phyloP scores from a whole-genome alignment of 2,329 filamentous ascomycete genomes.

The Raffaelea albimanens region DNA sequence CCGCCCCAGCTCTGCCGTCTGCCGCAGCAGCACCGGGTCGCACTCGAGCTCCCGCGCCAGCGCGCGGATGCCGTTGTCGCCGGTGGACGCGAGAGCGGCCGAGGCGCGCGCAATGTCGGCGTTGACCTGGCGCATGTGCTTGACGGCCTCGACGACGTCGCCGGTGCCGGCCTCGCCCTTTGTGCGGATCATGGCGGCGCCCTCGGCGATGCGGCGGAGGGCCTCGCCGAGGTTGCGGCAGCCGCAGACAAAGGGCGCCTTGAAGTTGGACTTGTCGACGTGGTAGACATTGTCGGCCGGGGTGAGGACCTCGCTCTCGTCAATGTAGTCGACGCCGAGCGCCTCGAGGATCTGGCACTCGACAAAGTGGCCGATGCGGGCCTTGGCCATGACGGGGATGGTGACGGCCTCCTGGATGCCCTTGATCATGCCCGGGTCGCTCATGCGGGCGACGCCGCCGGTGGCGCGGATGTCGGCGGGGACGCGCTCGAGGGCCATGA shows the following conservation, averaged over 20 bases:
- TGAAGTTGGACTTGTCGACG: conserved; percentile 79
- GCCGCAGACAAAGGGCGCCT: conserved; percentile 88
- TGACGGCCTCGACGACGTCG: conserved; percentile 92
- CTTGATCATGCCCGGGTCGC: conserved; percentile 86
- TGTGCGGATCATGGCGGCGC: conserved; percentile 96
- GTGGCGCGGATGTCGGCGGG: conserved; percentile 89
- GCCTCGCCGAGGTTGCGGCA: conserved; percentile 93
- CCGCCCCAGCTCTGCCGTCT: conserved; percentile 78
- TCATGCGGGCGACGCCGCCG: conserved; percentile 95
- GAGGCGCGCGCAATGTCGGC: conserved; percentile 72
- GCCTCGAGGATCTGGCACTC: conserved; percentile 98
- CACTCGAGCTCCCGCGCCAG: conserved; percentile 74
- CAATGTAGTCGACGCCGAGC: conserved; percentile 93
- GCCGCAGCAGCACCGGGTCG: conserved; percentile 68
- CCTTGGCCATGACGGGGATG: conserved; percentile 98
- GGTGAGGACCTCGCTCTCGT: conserved; percentile 95
- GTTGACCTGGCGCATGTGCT: conserved; percentile 89
- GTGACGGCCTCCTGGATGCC: conserved; percentile 92
- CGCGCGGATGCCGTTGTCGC: conserved; percentile 48
- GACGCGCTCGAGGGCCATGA: conserved; percentile 97
- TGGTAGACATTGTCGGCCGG: conserved; percentile 86
- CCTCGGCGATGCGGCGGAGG: conserved; percentile 80
- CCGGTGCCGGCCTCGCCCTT: conserved; percentile 97
- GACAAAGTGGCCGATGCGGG: conserved; percentile 93
- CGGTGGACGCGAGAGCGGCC: conserved; percentile 53